These are phyloP conservation scores for Eucalyptus polybractea DNA, from an alignment of 345 rosid species.

Conservation along the genomic window DNA sequence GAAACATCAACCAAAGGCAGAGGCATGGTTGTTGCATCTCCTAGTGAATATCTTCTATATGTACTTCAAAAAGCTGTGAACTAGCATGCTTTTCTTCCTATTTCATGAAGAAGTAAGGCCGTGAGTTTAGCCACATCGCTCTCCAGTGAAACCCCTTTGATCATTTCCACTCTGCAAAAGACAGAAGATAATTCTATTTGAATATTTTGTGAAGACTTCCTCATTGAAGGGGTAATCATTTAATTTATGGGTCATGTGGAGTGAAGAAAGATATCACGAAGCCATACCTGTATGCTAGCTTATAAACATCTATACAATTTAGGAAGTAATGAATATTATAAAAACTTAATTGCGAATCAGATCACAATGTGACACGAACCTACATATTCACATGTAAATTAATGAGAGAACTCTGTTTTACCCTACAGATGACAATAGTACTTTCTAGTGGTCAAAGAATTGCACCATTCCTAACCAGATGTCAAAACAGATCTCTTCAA, in stretches of 20 bases:
- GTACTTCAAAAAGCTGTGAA: not conserved
- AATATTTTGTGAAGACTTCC: too few species aligned
- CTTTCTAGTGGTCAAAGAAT: not conserved
- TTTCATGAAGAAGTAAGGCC: not conserved
- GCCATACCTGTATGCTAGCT: too few species aligned
- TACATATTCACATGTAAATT: too few species aligned
- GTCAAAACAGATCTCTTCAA: not conserved
- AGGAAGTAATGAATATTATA: too few species aligned
- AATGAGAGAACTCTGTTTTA: too few species aligned
- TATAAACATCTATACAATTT: too few species aligned
- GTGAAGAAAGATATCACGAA: not conserved
- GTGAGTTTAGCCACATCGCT: not conserved
- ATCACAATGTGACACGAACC: too few species aligned
- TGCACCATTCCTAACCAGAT: not conserved
- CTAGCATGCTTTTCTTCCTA: not conserved
- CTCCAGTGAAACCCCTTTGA: not conserved
- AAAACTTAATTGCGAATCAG: too few species aligned
- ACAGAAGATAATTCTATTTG: not conserved
- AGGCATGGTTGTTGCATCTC: not conserved
- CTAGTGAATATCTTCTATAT: not conserved
- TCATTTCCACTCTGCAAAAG: not conserved
- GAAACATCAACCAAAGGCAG: not conserved
- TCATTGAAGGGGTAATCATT: not conserved
- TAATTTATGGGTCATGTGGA: not conserved
- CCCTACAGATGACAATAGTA: too few species aligned